These are phyloP conservation scores for Umbelopsis sp. DNA, from an alignment of 192 early-diverging fungal species.

Conservation along the genomic window DNA sequence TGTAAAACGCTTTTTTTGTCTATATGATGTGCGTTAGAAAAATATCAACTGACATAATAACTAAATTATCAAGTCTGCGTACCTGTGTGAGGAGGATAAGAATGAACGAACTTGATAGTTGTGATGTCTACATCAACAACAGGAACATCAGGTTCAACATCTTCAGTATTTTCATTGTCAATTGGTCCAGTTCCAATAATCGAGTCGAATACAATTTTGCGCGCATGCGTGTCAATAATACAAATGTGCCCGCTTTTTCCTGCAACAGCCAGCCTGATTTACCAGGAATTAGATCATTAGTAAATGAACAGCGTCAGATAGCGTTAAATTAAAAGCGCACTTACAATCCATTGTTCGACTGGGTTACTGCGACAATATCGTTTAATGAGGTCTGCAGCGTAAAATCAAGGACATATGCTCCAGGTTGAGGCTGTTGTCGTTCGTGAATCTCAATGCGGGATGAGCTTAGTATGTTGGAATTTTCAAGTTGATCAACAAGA, in stretches of 20 bases:
- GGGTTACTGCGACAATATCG: not conserved
- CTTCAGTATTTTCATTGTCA: not conserved
- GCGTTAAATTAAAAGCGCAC: not conserved
- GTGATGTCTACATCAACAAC: not conserved
- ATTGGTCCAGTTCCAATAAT: not conserved
- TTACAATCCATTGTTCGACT: not conserved
- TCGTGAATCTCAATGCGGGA: not conserved
- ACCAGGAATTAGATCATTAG: not conserved
- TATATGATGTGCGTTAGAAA: not conserved
- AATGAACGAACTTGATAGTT: not conserved
- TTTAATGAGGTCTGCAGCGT: not conserved
- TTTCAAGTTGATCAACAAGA: not conserved
- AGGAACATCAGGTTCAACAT: not conserved
- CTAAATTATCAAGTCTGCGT: not conserved
- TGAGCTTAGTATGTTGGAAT: not conserved
- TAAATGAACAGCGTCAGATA: not conserved
- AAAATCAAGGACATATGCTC: not conserved
- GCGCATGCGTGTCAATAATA: not conserved
- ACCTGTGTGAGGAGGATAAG: constrained; percentile 13
- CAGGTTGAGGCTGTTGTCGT: not conserved
- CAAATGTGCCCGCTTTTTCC: not conserved
- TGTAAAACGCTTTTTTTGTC: not conserved
- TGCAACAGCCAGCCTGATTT: not conserved
- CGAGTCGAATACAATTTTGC: not conserved
- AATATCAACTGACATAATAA: not conserved